These are phyloP conservation scores for Populus alba DNA, from an alignment of 345 rosid species.

Conservation along the genomic window DNA sequence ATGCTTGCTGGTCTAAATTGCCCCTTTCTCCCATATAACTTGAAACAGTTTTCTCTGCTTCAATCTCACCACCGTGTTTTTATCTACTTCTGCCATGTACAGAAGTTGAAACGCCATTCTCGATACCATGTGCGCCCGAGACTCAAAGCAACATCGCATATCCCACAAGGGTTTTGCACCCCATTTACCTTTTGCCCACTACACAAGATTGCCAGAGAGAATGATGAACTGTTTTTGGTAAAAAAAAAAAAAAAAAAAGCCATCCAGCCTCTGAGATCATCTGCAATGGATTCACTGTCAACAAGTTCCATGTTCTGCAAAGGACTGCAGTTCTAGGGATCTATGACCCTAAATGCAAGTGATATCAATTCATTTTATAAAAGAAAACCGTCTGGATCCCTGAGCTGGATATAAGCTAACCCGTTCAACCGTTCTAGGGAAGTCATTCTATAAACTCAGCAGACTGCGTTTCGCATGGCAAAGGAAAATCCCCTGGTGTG, in stretches of 20 bases:
- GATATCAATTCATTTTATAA: slow-evolving; percentile 84
- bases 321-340: slow-evolving; percentile 32
- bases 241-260: not conserved
- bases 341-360: slow-evolving; percentile 54
- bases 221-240: not conserved
- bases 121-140: not conserved
- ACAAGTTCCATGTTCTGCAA: not conserved
- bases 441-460: slow-evolving; percentile 80
- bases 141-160: not conserved
- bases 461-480: slow-evolving; percentile 75
- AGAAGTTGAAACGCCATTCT: not conserved
- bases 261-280: not conserved
- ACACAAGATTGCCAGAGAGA: not conserved
- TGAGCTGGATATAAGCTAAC: slow-evolving; percentile 58
- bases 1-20: not conserved
- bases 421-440: slow-evolving; percentile 14
- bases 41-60: not conserved
- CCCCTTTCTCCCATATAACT: not conserved
- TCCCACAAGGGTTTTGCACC: not conserved
- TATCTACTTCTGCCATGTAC: not conserved
- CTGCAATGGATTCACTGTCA: not conserved
- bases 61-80: not conserved
- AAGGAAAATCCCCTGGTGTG: slow-evolving; percentile 82
- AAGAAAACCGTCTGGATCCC: slow-evolving; percentile 90
- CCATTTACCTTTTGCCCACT: not conserved